Conservation (phyloP, 73 alveolate species). For the Effrenium voratum region DNA sequence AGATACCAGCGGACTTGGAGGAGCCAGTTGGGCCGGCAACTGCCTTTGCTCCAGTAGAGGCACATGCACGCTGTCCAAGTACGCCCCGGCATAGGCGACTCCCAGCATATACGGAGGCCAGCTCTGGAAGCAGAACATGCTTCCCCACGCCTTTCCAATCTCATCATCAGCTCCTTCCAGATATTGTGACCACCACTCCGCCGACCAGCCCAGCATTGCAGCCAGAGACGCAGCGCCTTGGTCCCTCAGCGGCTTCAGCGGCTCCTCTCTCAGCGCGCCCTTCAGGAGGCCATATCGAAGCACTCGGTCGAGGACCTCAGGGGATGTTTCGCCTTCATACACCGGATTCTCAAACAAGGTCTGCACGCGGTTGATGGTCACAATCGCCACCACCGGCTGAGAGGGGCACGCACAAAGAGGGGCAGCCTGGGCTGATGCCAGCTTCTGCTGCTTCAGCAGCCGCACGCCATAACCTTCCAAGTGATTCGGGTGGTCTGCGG, state of each 20-base stretch:
- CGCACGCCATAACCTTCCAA: constrained; percentile 95
- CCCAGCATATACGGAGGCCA: constrained; percentile 10
- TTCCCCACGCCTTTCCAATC: background rate
- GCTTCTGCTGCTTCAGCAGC: constrained; percentile 78
- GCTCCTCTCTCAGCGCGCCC: constrained; percentile 25
- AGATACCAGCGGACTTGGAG: constrained; percentile 82
- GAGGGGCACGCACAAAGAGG: constrained; percentile 87
- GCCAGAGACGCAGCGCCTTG: background rate
- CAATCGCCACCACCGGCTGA: constrained; percentile 95
- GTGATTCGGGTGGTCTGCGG: constrained; percentile 94
- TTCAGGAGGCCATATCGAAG: background rate
- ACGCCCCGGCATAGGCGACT: constrained; percentile 45
- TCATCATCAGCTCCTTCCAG: background rate
- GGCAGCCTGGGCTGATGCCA: constrained; percentile 23
- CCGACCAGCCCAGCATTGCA: background rate
- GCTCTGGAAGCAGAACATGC: background rate
- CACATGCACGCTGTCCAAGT: constrained; percentile 95
- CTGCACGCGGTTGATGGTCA: constrained; percentile 95
- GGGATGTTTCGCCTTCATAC: constrained; percentile 23
- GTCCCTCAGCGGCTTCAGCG: background rate
- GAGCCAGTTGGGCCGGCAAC: background rate
- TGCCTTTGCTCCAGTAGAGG: constrained; percentile 70
- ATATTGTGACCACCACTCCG: background rate
- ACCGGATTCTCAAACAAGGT: constrained; percentile 95
- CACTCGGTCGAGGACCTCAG: background rate